Evolutionary conservation across 2,329 filamentous ascomycete genomes (phyloP), one percentile per base, ranked within the genome.

Genomic region (Helminthosporium solani): DNA sequence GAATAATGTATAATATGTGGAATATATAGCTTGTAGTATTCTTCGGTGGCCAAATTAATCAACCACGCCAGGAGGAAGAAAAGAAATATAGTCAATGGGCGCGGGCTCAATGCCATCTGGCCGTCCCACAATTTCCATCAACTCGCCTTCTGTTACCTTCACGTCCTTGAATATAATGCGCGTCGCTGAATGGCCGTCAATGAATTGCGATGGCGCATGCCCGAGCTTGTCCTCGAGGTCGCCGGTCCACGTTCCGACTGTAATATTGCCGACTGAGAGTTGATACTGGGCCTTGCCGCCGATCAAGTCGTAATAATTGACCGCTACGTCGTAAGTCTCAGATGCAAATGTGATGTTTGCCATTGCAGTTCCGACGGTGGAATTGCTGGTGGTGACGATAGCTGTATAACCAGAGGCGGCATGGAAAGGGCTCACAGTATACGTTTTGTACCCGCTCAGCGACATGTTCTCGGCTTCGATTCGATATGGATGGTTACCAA

Each of bases 401-500:
- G 78, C 78, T 3, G 64, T 75, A 35, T 67, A 70, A 2, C 78
- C 76, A 1, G 81, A 84, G 0, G 84, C 84, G 0, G 78, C 74
- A 51, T 86, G 80, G 43, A 80, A 80, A 0, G 85, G 85, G 7
- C 60, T 74, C 1, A 86, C 81, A 1, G 59, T 51, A 18, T 80
- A 78, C 0, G 70, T 50, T 42, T 73, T 66, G 67, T 88, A 88
- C 0, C 81, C 81, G 6, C 74, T 69, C 1, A 87, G 70, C 0
- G 67, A 54, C 84, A 88, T 87, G 42, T 69, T 70, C 67, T 88
- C 85, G 1, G 84, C 84, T 70, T 88, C 85, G 36, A 88, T 78
- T n/a, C 85, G 78, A 66, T 79, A 84, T 0, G 78, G 77, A 63
- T 88, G 79, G 48, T 81, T 73, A 1, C 78, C 76, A 0, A 87